Evolutionary conservation across 495 filamentous ascomycete species (phyloP), one percentile per base, ranked within the genome.

Genomic region (Penicillium turbatum): DNA sequence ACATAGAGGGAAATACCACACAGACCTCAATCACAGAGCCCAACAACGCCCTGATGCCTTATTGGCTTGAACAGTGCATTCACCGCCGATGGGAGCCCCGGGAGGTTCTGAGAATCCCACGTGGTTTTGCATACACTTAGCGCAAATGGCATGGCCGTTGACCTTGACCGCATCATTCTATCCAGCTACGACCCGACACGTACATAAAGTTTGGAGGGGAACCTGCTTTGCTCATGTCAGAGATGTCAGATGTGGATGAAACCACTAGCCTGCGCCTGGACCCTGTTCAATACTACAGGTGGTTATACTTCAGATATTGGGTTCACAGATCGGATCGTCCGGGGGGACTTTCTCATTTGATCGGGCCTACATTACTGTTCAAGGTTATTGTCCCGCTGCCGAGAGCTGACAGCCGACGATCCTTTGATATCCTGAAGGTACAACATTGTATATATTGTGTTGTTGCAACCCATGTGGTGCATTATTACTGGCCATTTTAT

Each of bases 71-170:
- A 17, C 8, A 19, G 30, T 8, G 21, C 21, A 27, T 51, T 42
- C 48, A 51, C 48, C 48, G 38, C 48, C 17, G 37, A 51, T 9
- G 41, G 41, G 29, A 37, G 32, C 21, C 32, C 31, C 31, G 36
- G 26, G 17, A 51, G 1, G 37, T 41, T 2, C 29, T n/a, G 29
- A n/a, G 26, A 42, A 32, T 43, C 49, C 46, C 49, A 51, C 49
- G 49, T 43, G 49, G 49, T 41, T n/a, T 32, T 51, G 31, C 48
- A 51, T 42, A 40, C 48, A 6, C 49, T n/a, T 29, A 51, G 39
- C 16, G 24, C 3, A 9, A 19, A 35, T 26, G 32, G 8, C 21
- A 40, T 35, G 31, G 39, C 49, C 38, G 48, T 26, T 51, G 49
- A 31, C n/a, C 13, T 51, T 51, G 49, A 51, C 49, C 49, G 49